Conservation (phyloP, 805 yeast genomes). For the Tetrapisispora namnaoensis region DNA sequence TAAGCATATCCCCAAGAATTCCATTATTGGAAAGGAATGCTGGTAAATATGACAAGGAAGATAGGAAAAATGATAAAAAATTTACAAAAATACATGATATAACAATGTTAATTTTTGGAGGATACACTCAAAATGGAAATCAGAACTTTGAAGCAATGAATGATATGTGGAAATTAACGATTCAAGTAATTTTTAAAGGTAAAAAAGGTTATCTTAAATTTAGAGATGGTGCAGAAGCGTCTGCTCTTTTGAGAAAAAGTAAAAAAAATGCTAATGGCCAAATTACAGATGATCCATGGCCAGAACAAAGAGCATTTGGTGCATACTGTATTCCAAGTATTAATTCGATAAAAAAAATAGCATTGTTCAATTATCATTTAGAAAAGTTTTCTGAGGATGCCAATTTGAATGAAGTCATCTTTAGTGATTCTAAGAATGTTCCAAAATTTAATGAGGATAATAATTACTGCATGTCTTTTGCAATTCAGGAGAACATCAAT, state of each 20-base stretch:
- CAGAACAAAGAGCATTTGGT: constrained; percentile 30
- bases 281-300: constrained; percentile 12
- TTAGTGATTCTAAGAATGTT: neutral
- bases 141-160: constrained; percentile 27
- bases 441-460: neutral
- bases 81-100: neutral
- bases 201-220: constrained; percentile 29
- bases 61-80: neutral
- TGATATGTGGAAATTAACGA: constrained; percentile 36
- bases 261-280: constrained; percentile 4
- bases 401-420: neutral
- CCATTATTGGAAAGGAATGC: neutral
- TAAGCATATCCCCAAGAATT: neutral
- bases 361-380: neutral
- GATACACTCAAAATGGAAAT: constrained; percentile 30
- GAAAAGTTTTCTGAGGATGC: neutral
- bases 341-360: neutral
- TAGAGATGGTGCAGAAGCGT: constrained; percentile 29
- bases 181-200: constrained; percentile 30
- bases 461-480: neutral
- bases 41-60: neutral
- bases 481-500: neutral
- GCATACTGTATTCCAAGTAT: constrained; percentile 16
- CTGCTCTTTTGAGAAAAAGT: constrained; percentile 14
- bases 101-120: constrained; percentile 35